phyloP scores from a whole-genome alignment of 2,329 filamentous ascomycete species.

The Phialophora chinensis region DNA sequence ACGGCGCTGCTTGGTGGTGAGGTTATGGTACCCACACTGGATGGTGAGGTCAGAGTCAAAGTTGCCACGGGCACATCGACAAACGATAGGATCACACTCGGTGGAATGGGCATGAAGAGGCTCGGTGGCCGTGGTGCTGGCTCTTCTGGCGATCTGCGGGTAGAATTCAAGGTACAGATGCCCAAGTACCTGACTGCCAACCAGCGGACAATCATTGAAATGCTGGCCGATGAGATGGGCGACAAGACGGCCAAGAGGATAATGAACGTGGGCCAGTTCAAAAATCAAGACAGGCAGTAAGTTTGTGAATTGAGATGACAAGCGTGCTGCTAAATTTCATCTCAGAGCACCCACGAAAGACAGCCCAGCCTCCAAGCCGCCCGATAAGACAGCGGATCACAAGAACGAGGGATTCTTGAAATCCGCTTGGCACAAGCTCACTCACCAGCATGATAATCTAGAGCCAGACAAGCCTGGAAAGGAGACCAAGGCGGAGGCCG shows the following conservation, averaged over 20 bases:
- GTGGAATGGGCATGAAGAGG: slow-evolving; percentile 93
- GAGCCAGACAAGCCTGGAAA: slow-evolving; percentile 43
- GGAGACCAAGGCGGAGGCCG: slow-evolving; percentile 35
- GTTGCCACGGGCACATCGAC: slow-evolving; percentile 90
- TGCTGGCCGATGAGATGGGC: slow-evolving; percentile 94
- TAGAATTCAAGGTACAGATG: slow-evolving; percentile 95
- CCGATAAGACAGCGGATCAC: slow-evolving; percentile 53
- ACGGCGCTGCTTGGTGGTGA: slow-evolving; percentile 92
- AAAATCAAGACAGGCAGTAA: slow-evolving; percentile 58
- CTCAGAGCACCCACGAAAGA: slow-evolving; percentile 28
- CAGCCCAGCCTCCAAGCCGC: slow-evolving; percentile 31
- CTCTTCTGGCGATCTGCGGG: slow-evolving; percentile 78
- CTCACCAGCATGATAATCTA: slow-evolving; percentile 65
- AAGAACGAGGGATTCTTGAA: slow-evolving; percentile 90
- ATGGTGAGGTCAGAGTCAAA: slow-evolving; percentile 87
- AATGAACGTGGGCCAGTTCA: slow-evolving; percentile 75
- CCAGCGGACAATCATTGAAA: slow-evolving; percentile 90
- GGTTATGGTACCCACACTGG: slow-evolving; percentile 84
- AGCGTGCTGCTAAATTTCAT: slow-evolving; percentile 22
- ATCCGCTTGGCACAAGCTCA: slow-evolving; percentile 89
- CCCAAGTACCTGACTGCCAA: slow-evolving; percentile 92
- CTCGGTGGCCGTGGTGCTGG: slow-evolving; percentile 68
- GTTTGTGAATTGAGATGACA: slow-evolving; percentile 39
- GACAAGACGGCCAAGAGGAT: slow-evolving; percentile 90
- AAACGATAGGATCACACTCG: slow-evolving; percentile 86